Evolutionary conservation across 129 eudicot species (phyloP), one percentile per base, ranked within the genome.

Genomic region (Arctium lappa): DNA sequence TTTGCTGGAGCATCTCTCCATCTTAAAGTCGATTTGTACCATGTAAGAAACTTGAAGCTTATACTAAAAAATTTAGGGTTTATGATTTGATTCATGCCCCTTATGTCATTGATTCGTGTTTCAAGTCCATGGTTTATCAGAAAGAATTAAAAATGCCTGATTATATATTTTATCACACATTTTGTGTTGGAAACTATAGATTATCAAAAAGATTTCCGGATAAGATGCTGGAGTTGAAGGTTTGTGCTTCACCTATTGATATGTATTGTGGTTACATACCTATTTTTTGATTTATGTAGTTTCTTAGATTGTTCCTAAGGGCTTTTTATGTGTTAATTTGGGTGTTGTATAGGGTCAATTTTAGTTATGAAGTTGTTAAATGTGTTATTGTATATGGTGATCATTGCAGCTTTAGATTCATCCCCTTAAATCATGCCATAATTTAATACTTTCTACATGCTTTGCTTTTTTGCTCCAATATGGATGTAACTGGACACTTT

Each of bases 131-230:
- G 27, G 27, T 22, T 22, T 22, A 22, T 22, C 27, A 22, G 27
- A 22, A 22, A 22, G 27, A 22, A 22, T 22, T 89, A 70, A 40
- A 74, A 46, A 66, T 10, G 81, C 89, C 88, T 32, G 91, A 90
- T 38, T 82, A 81, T 38, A 75, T 85, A 42, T 92, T 90, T 82
- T 84, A 40, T 74, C 89, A 89, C 48, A 90, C 89, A 48, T 92
- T 89, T 90, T 88, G 90, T 89, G 94, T 89, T 74, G 88, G 32
- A 70, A 87, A 36, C 74, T 81, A 40, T 84, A 72, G 0, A 50
- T 77, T 92, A 84, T 90, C 88, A 11, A 87, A 86, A 8, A 77
- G 40, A 46, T 90, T 90, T 84, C 86, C 91, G 1, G 86, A 85
- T 42, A 13, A 31, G 18, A 89, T 90, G 65, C 68, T 32, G 27